Evolutionary conservation across 2,329 filamentous ascomycete genomes (phyloP).

Genomic region (Ascomycota sp.): DNA sequence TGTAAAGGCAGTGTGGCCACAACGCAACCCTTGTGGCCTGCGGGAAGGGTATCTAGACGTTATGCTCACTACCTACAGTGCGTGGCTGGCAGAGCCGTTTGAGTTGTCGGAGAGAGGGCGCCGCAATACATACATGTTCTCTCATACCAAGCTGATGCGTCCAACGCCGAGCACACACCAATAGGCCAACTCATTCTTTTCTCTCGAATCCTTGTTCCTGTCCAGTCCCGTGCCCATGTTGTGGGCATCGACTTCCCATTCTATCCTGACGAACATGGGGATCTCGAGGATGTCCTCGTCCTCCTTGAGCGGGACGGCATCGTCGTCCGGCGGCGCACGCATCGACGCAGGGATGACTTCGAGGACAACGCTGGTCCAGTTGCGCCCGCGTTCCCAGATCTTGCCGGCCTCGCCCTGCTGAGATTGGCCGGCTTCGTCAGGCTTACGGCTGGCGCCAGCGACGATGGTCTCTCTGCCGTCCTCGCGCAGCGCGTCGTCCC

Average conservation of each 20-base stretch:
- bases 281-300: conserved; percentile 62
- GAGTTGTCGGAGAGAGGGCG: too few relatives aligned
- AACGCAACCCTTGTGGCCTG: too few relatives aligned
- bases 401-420: conserved; percentile 65
- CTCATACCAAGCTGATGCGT: conserved; percentile 38
- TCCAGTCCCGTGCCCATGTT: conserved; percentile 35
- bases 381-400: conserved; percentile 84
- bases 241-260: conserved; percentile 62
- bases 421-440: conserved; percentile 16
- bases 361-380: conserved; percentile 86
- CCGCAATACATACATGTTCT: too few relatives aligned
- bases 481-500: conserved; percentile 67
- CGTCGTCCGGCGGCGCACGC: conserved; percentile 17
- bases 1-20: too few relatives aligned
- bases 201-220: conserved; percentile 40
- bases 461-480: conserved; percentile 16
- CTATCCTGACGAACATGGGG: conserved; percentile 77
- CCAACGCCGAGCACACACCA: conserved; percentile 89
- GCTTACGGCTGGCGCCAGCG: conserved; percentile 7
- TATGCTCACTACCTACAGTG: too few relatives aligned
- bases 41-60: too few relatives aligned
- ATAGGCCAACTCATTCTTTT: conserved; percentile 78
- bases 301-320: conserved; percentile 28
- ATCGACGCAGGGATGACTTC: conserved; percentile 58
- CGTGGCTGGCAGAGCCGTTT: too few relatives aligned